phyloP scores from a whole-genome alignment of 495 filamentous ascomycete genomes.

The Tuber melanosporum region DNA sequence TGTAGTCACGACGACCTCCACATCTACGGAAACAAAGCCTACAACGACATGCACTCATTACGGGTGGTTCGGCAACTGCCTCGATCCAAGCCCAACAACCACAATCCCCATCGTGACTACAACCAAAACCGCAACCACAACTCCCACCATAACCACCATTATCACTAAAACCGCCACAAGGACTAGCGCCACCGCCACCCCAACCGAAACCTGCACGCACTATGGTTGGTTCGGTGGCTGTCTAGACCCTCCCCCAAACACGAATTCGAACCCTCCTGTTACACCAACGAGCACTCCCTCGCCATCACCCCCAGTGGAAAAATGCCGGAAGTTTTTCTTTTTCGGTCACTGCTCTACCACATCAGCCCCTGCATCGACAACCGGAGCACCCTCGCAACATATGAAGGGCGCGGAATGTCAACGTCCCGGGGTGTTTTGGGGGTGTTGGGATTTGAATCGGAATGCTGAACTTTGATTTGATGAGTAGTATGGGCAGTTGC shows the following conservation, averaged over 20 bases:
- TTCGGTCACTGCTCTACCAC: slow-evolving; percentile 20
- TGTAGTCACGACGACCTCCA: slow-evolving; percentile 43
- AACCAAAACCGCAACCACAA: slow-evolving; percentile 40
- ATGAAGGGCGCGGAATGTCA: slow-evolving; percentile 11
- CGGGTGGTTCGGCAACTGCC: slow-evolving; percentile 56
- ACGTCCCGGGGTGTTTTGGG: slow-evolving; percentile 18
- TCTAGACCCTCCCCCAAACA: slow-evolving; percentile 47
- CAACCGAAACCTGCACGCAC: slow-evolving; percentile 49
- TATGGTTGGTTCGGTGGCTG: slow-evolving; percentile 56
- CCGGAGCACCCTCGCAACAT: not conserved
- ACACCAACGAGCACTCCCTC: slow-evolving; percentile 30
- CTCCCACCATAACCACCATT: slow-evolving; percentile 43
- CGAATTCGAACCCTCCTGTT: slow-evolving; percentile 18
- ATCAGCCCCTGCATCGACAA: slow-evolving; percentile 3
- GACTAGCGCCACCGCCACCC: slow-evolving; percentile 42
- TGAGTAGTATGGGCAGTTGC: not conserved
- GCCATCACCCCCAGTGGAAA: slow-evolving; percentile 34
- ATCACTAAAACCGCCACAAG: slow-evolving; percentile 37
- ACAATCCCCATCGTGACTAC: slow-evolving; percentile 10
- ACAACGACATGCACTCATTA: slow-evolving; percentile 49
- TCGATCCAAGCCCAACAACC: slow-evolving; percentile 47
- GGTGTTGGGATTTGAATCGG: slow-evolving; percentile 19
- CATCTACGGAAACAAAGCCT: slow-evolving; percentile 38
- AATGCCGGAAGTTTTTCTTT: slow-evolving; percentile 25
- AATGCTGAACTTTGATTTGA: slow-evolving; percentile 17